phyloP scores from a whole-genome alignment of 768 basidiomycete species.

The Cantharellus cinnabarinus region DNA sequence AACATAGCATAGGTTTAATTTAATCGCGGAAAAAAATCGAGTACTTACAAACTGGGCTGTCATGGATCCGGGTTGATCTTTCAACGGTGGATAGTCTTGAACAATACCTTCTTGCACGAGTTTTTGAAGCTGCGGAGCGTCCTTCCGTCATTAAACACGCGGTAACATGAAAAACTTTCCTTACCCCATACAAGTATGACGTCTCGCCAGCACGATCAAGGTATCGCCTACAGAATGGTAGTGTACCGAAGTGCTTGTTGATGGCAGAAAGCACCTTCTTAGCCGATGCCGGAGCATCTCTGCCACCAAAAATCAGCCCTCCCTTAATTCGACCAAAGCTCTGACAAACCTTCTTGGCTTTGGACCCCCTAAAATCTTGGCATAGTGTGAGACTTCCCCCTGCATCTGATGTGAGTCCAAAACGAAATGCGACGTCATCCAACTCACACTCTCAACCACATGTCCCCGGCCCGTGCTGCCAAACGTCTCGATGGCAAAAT shows the following conservation, averaged over 20 bases:
- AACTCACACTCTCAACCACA: constrained; percentile 56
- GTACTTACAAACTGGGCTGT: constrained; percentile 72
- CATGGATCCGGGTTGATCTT: constrained; percentile 69
- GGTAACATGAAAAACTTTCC: constrained; percentile 10
- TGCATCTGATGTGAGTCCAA: constrained; percentile 14
- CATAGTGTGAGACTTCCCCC: constrained; percentile 93
- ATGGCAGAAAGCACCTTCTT: constrained; percentile 74
- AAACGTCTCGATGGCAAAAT: constrained; percentile 98
- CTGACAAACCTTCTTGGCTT: constrained; percentile 13
- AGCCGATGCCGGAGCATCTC: constrained; percentile 23
- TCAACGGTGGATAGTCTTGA: constrained; percentile 80
- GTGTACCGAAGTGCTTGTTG: constrained; percentile 79
- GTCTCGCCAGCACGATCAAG: constrained; percentile 83
- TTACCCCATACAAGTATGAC: constrained; percentile 77
- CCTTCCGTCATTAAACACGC: not conserved
- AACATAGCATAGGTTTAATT: not conserved
- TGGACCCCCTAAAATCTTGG: constrained; percentile 46
- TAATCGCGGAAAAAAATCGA: not conserved
- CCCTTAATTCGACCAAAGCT: not conserved
- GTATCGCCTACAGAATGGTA: constrained; percentile 91
- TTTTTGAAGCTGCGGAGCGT: constrained; percentile 47
- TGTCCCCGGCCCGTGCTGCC: constrained; percentile 87
- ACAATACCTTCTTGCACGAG: constrained; percentile 79
- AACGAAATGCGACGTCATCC: not conserved
- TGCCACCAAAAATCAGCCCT: not conserved